Percentiles rank a stretch among this genome's conserved stretches.
Evolutionary conservation across 2,329 filamentous ascomycete genomes (phyloP).

Genomic region (Penicillium sp.): DNA sequence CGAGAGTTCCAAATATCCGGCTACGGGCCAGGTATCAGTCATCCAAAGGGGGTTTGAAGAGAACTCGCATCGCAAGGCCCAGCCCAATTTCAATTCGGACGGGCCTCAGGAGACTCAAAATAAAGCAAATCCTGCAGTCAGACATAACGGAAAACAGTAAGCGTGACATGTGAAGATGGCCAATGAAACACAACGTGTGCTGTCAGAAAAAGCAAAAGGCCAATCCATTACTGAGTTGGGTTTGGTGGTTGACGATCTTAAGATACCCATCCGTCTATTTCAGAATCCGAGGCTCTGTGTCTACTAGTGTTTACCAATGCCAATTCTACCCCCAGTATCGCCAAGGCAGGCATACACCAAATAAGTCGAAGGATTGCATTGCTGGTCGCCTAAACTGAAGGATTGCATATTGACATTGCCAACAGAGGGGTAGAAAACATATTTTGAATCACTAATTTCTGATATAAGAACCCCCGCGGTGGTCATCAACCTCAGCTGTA

Average conservation of each 20-base stretch:
- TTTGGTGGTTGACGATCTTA: neutral
- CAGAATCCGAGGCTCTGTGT: neutral
- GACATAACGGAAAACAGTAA: neutral
- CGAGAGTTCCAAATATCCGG: too few relatives aligned
- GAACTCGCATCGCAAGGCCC: neutral
- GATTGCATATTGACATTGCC: neutral
- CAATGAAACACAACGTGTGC: neutral
- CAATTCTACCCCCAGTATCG: neutral
- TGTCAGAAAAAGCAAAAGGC: neutral
- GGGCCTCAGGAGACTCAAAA: too few relatives aligned
- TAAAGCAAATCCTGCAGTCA: neutral
- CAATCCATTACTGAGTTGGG: neutral
- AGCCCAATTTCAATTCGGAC: neutral
- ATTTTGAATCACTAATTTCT: too few relatives aligned
- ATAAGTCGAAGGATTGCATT: neutral
- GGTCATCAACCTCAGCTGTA: neutral
- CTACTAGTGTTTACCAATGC: neutral
- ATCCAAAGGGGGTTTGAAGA: neutral
- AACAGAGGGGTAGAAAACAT: neutral
- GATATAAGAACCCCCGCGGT: neutral
- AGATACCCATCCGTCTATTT: neutral
- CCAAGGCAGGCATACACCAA: neutral
- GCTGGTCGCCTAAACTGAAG: neutral
- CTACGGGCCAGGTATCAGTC: neutral
- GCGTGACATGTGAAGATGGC: neutral